phyloP scores from a whole-genome alignment of 371 early-diverging fungal species.

The Mucor indicus region DNA sequence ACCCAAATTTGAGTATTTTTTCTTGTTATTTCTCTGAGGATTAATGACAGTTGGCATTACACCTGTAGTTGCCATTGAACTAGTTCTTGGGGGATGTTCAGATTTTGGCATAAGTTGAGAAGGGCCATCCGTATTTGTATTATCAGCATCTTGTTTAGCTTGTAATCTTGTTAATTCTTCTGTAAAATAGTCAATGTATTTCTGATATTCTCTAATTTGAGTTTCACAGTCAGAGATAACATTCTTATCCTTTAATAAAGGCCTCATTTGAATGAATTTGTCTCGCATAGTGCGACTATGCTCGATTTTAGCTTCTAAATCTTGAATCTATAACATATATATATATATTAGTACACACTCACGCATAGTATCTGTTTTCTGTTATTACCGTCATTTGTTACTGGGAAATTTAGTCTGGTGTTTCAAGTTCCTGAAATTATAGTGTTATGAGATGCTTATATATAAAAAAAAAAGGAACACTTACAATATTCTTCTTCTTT shows the following conservation, averaged over 20 bases:
- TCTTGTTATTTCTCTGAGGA: constrained; percentile 9
- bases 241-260: constrained; percentile 65
- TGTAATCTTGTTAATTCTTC: constrained; percentile 66
- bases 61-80: constrained; percentile 16
- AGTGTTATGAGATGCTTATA: too few species aligned
- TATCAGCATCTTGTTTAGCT: constrained; percentile 23
- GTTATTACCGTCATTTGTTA: constrained; percentile 22
- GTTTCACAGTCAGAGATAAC: constrained; percentile 77
- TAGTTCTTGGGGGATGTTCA: constrained; percentile 21
- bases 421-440: too few species aligned
- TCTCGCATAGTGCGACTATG: constrained; percentile 66
- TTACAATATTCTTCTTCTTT: too few species aligned
- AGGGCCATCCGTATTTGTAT: constrained; percentile 17
- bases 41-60: not conserved
- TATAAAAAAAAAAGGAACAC: too few species aligned
- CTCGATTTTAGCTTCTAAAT: constrained; percentile 56
- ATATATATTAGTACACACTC: not conserved
- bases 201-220: constrained; percentile 74
- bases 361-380: too few species aligned
- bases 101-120: not conserved
- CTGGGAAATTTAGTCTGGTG: too few species aligned
- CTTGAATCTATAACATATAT: constrained; percentile 40
- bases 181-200: constrained; percentile 79
- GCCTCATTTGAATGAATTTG: constrained; percentile 68
- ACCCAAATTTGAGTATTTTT: constrained; percentile 55